Base-by-base conservation (phyloP, 2,329 filamentous ascomycete species). In the Cucurbitaria berberidis region DNA sequence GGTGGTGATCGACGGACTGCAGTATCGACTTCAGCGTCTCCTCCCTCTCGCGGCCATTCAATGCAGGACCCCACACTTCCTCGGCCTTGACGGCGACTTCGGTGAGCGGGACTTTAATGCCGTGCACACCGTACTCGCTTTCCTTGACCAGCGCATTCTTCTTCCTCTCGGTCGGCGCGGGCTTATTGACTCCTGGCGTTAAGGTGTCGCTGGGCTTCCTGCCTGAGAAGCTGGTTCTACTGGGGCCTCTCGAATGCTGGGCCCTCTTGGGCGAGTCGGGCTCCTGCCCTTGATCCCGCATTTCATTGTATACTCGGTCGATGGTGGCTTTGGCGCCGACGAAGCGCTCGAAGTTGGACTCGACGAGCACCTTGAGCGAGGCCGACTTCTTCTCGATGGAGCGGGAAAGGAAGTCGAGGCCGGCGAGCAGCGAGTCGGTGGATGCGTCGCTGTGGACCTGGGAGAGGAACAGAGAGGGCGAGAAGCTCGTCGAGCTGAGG, bases 311-410 rank as follows among this genome's bases (percentile, higher is more conserved):
- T 46, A 99, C 95, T 77, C 96, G 96, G 78, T 99, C 95, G 68
- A 99, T 98, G 7, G 93, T 98, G 16, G 93, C 91, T 76, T 99
- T 99, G 38, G 95, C 95, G 59, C 91, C 89, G 50, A 99, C 95
- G 78, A 99, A 99, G 62, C 93, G 89, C 76, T 99, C 96, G 72
- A 99, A 99, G 74, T 99, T 99, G 60, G 91, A 93, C 75, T 99
- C 95, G 21, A 99, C 95, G 16, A 99, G 83, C 10, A 96, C 90
- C 73, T 99, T 99, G 56, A 99, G 84, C 3, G 93, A 97, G 0
- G 93, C 95, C 0, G 93, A 97, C 76, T 99, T 99, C 77, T 98
- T 91, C 68, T 98, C 95, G 68, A 99, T 99, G 0, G 93, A 97
- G 57, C 86, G 85, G 16, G 92, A 95, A 18, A 99, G 84, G 53